phyloP scores from a whole-genome alignment of 1,284 basidiomycete genomes.

The Rugosomyces carneus region DNA sequence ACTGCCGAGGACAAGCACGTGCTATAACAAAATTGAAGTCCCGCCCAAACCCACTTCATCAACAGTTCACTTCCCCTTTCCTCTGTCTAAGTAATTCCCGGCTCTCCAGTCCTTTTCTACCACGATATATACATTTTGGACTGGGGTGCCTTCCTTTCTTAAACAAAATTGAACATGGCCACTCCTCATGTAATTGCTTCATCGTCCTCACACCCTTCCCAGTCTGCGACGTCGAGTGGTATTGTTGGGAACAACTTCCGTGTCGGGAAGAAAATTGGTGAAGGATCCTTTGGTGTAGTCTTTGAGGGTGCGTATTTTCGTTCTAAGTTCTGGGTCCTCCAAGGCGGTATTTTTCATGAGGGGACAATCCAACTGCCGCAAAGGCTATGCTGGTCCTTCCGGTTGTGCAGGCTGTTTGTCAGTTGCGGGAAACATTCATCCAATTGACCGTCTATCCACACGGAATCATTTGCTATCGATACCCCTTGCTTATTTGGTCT shows the following conservation, averaged over 20 bases:
- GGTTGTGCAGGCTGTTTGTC: not conserved
- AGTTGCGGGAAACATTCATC: too few species aligned
- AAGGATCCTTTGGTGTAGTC: slow-evolving; percentile 81
- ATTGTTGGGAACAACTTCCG: slow-evolving; percentile 73
- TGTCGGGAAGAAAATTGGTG: slow-evolving; percentile 84
- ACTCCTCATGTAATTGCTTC: slow-evolving; percentile 75
- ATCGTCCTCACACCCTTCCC: slow-evolving; percentile 56
- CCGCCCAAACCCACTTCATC: slow-evolving; percentile 11
- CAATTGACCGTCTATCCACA: too few species aligned
- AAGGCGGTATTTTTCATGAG: slow-evolving; percentile 1
- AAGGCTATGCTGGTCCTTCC: slow-evolving; percentile 1
- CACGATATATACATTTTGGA: slow-evolving; percentile 15
- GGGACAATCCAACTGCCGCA: slow-evolving; percentile 1
- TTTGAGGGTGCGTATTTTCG: slow-evolving; percentile 57
- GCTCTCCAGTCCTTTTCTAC: slow-evolving; percentile 13
- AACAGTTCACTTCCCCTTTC: slow-evolving; percentile 3
- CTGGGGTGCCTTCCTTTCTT: slow-evolving; percentile 15
- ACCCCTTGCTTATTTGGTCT: too few species aligned
- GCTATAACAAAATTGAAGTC: slow-evolving; percentile 19
- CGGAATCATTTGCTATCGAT: too few species aligned
- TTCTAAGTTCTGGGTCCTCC: not conserved
- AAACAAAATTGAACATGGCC: slow-evolving; percentile 39
- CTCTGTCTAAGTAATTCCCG: slow-evolving; percentile 15
- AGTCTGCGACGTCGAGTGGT: slow-evolving; percentile 55
- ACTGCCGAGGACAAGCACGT: slow-evolving; percentile 13